Evolutionary conservation across 2,329 filamentous ascomycete genomes (phyloP), one percentile per base, ranked within the genome.

Genomic region (Colletotrichum chrysophilum): DNA sequence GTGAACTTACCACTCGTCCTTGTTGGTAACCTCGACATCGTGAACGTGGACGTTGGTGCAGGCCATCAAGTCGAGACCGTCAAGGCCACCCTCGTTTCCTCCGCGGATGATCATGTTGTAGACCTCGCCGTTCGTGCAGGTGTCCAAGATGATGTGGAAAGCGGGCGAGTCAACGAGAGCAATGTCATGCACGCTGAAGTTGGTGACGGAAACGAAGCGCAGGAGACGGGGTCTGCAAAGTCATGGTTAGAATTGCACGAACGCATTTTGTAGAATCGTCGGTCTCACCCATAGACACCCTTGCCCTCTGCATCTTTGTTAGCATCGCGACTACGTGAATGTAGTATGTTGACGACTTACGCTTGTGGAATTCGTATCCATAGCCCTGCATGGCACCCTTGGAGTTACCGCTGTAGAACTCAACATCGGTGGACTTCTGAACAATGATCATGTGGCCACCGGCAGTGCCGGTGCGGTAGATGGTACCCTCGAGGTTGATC

Each of bases 1-100:
- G 88, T 90, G 0, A 90, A 88, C 75, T 55, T 21, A 77, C 79
- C 89, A 91, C 79, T 92, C 91, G 79, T 92, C 89, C 81, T 91
- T 91, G 86, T 92, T 92, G 28, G 90, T 91, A 7, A 92, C 90
- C 83, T 89, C 88, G 58, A 92, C 85, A 79, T 92, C 90, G 79
- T 92, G 90, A 64, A 91, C 83, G 87, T 88, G 90, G 69, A 91
- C 87, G 77, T 92, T 91, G 60, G 81, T 86, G 14, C 87, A 86
- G 13, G 72, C 68, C 83, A 86, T 90, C 5, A 91, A 85, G 79
- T 91, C 88, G 71, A 92, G 85, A 4, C 90, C 91, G 79, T 92
- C 90, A 7, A 91, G 84, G 32, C 88, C 88, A 36, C 89, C 89
- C 77, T 83, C 80, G 76, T 89, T 85, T 14, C 85, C 88, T 28